Conservation (phyloP, 306 rosid species). For the Cucurbita pepo region DNA sequence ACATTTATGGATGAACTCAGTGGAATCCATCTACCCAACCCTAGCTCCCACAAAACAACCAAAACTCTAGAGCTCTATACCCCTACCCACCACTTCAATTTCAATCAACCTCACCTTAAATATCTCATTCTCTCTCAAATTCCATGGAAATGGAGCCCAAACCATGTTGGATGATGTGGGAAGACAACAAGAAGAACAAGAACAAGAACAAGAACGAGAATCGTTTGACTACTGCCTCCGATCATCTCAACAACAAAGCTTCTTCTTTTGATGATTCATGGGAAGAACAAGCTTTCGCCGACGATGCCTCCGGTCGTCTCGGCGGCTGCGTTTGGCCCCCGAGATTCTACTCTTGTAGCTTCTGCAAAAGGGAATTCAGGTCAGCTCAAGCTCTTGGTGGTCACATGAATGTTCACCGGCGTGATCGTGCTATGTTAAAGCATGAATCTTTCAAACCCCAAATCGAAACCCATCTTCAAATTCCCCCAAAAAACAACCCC, state of each 20-base stretch:
- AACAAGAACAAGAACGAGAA: slow-evolving; percentile 17
- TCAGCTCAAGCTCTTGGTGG: slow-evolving; percentile 95
- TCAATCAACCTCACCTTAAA: slow-evolving; percentile 13
- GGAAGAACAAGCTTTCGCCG: slow-evolving; percentile 94
- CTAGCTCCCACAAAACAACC: not conserved
- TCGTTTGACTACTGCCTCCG: slow-evolving; percentile 3
- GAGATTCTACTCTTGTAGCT: slow-evolving; percentile 80
- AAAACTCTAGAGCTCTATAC: not conserved
- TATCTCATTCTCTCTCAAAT: not conserved
- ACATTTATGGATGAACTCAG: slow-evolving; percentile 1
- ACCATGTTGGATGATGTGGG: slow-evolving; percentile 47
- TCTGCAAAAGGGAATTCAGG: slow-evolving; percentile 78
- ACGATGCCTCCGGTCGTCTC: slow-evolving; percentile 56
- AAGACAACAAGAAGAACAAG: slow-evolving; percentile 33
- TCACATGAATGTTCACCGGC: slow-evolving; percentile 92
- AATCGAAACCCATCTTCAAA: slow-evolving; percentile 11
- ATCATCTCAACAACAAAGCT: slow-evolving; percentile 3
- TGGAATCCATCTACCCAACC: slow-evolving; percentile 1
- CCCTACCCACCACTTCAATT: slow-evolving; percentile 59
- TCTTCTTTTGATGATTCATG: slow-evolving; percentile 40
- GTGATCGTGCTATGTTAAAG: slow-evolving; percentile 74
- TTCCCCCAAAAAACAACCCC: slow-evolving; percentile 16
- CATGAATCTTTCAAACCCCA: slow-evolving; percentile 26
- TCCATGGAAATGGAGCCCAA: slow-evolving; percentile 41
- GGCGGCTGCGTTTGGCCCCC: slow-evolving; percentile 97